Evolutionary conservation across 164 flowering plant genomes (phyloP).

Genomic region (Taxillus chinensis): DNA sequence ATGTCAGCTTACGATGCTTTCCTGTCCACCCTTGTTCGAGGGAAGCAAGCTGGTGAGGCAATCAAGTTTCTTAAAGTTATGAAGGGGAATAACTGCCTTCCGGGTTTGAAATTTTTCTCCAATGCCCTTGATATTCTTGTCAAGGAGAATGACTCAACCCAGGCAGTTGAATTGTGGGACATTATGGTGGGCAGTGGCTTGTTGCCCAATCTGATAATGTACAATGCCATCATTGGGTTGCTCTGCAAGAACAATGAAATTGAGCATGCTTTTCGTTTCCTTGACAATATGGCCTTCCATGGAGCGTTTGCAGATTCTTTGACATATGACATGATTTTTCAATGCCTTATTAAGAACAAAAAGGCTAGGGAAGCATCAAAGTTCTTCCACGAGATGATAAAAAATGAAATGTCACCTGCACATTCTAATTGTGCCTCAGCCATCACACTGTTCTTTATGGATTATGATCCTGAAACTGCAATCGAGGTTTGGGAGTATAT

Average conservation of each 20-base stretch:
- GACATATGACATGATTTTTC: constrained; percentile 62
- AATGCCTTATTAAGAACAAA: constrained; percentile 53
- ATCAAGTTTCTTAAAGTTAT: constrained; percentile 51
- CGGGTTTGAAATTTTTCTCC: constrained; percentile 73
- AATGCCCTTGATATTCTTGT: constrained; percentile 56
- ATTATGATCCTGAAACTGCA: constrained; percentile 62
- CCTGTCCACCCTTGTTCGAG: constrained; percentile 48
- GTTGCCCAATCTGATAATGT: constrained; percentile 56
- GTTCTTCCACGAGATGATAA: constrained; percentile 59
- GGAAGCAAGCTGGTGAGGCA: constrained; percentile 40
- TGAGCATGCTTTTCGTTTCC: constrained; percentile 36
- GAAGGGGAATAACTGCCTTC: constrained; percentile 55
- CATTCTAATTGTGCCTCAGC: constrained; percentile 46
- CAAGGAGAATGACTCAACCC: constrained; percentile 32
- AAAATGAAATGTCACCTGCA: constrained; percentile 62
- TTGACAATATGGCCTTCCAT: constrained; percentile 58
- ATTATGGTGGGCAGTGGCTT: constrained; percentile 51
- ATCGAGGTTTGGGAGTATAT: constrained; percentile 59
- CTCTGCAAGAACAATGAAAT: constrained; percentile 39
- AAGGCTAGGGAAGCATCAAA: constrained; percentile 37
- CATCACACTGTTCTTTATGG: constrained; percentile 43
- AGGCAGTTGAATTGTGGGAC: constrained; percentile 52
- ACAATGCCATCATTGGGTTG: constrained; percentile 54
- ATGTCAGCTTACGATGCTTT: constrained; percentile 58
- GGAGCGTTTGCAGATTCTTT: constrained; percentile 67